Evolutionary conservation across 2,329 filamentous ascomycete species (phyloP), one percentile per base, ranked within the genome.

Genomic region (Nannizzia gypsea): DNA sequence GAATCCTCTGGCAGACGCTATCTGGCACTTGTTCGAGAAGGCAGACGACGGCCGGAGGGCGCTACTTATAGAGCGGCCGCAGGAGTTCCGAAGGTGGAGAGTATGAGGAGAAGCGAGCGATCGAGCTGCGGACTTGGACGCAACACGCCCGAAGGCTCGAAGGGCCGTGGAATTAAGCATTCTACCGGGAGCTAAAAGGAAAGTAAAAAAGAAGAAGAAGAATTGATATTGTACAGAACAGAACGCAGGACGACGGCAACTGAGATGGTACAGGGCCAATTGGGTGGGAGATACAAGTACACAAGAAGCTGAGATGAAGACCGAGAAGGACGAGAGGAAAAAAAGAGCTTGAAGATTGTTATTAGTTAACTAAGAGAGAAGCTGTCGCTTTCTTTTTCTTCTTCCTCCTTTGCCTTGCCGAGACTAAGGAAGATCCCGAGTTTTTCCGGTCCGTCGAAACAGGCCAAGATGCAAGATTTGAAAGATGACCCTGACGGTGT

Each of bases 91-190:
- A 20, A 58, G 56, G 42, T 48, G 40, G 34, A 48, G 31, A 26
- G 54, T 42, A 38, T 28, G 54, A 24, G 31, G 34, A 56, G 54
- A 56, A 42, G n/a, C 31, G 38, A 40, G 15, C 20, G 31, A 46
- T 58, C 55, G 55, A 57, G 42, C 56, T 17, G 56, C 42, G 42
- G 38, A 24, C 20, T 58, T 44, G n/a, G 56, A 44, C 17, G 56
- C 56, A n/a, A 1, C 11, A 6, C 26, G 42, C 36, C 31, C 22
- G 26, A 46, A 22, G 22, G 24, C 38, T 44, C 42, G 56, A 20
- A 58, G 15, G 38, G 56, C 17, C 56, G 56, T 58, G 56, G 56
- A 58, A 58, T 58, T 58, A 58, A 58, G 56, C 56, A 58, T 58
- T 20, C 34, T 38, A 56, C 36, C 34, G 34, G 54, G 38, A 56